These are phyloP conservation scores for Crepidotus variabilis DNA, from an alignment of 768 basidiomycete genomes.

Conservation along the genomic window DNA sequence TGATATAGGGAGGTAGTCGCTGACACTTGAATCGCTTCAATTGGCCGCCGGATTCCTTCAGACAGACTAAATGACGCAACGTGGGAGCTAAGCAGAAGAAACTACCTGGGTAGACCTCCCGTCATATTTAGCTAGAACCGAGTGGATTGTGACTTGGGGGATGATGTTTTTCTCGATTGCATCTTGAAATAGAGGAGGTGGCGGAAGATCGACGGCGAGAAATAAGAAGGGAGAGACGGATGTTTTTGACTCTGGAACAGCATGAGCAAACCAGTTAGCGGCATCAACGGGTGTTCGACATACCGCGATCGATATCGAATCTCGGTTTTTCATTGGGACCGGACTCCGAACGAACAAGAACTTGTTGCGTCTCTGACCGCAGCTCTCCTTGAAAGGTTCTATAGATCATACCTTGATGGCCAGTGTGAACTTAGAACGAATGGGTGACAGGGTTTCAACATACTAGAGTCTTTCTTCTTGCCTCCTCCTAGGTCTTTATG, in stretches of 20 bases:
- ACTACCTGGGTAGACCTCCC: slow-evolving; percentile 83
- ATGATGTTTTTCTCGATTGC: slow-evolving; percentile 97
- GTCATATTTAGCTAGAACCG: slow-evolving; percentile 91
- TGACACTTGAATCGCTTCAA: slow-evolving; percentile 90
- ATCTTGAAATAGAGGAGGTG: slow-evolving; percentile 97
- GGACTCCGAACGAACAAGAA: slow-evolving; percentile 76
- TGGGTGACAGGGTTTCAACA: slow-evolving; percentile 25
- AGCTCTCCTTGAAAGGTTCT: slow-evolving; percentile 93
- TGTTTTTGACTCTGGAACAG: slow-evolving; percentile 75
- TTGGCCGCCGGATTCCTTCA: slow-evolving; percentile 79
- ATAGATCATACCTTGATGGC: slow-evolving; percentile 76
- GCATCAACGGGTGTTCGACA: slow-evolving; percentile 16
- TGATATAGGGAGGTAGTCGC: slow-evolving; percentile 85
- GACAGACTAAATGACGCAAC: slow-evolving; percentile 15
- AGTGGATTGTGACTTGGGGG: slow-evolving; percentile 91
- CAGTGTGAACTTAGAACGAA: background rate
- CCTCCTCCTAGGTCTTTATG: slow-evolving; percentile 94
- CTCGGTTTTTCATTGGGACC: slow-evolving; percentile 77
- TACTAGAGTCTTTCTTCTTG: slow-evolving; percentile 89
- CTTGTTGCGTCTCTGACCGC: slow-evolving; percentile 89
- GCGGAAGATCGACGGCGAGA: slow-evolving; percentile 92
- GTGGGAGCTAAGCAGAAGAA: background rate
- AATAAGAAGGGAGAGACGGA: slow-evolving; percentile 90
- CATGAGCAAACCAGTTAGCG: slow-evolving; percentile 6
- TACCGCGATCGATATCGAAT: slow-evolving; percentile 94